phyloP scores from a whole-genome alignment of 306 rosid species.

The Nissolia schottii region DNA sequence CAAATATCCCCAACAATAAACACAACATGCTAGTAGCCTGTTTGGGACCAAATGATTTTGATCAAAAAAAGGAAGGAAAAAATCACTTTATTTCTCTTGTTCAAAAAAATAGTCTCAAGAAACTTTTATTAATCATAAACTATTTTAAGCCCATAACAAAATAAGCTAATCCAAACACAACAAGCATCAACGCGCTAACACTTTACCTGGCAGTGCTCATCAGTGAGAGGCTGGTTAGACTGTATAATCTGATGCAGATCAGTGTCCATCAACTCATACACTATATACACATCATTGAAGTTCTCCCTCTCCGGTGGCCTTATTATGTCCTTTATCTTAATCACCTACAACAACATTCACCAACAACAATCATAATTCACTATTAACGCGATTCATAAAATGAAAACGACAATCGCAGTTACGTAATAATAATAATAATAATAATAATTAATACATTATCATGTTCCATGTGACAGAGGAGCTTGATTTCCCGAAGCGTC shows the following conservation, averaged over 20 bases:
- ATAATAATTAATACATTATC: too few relatives aligned
- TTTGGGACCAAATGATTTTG: too few relatives aligned
- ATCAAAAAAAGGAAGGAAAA: too few relatives aligned
- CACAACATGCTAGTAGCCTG: not conserved
- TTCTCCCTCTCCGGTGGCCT: slow-evolving; percentile 67
- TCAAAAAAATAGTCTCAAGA: too few relatives aligned
- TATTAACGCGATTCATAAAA: not conserved
- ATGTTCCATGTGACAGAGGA: slow-evolving; percentile 73
- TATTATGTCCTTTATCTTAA: slow-evolving; percentile 85
- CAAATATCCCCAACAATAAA: not conserved
- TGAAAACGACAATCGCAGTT: too few relatives aligned
- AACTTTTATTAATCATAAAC: too few relatives aligned
- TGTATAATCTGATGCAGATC: slow-evolving; percentile 84
- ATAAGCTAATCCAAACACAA: not conserved
- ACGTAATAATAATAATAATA: not conserved
- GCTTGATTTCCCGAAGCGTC: slow-evolving; percentile 41
- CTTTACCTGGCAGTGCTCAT: slow-evolving; percentile 89
- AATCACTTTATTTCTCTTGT: too few relatives aligned
- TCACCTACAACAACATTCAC: slow-evolving; percentile 47
- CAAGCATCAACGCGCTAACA: not conserved
- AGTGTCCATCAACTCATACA: slow-evolving; percentile 86
- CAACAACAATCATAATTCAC: not conserved
- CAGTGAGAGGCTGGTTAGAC: slow-evolving; percentile 75
- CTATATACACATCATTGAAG: slow-evolving; percentile 83
- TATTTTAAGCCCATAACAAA: not conserved